Evolutionary conservation across 78 protist genomes (phyloP), one percentile per base, ranked within the genome.

Genomic region (Dictyostelium firmibasis): DNA sequence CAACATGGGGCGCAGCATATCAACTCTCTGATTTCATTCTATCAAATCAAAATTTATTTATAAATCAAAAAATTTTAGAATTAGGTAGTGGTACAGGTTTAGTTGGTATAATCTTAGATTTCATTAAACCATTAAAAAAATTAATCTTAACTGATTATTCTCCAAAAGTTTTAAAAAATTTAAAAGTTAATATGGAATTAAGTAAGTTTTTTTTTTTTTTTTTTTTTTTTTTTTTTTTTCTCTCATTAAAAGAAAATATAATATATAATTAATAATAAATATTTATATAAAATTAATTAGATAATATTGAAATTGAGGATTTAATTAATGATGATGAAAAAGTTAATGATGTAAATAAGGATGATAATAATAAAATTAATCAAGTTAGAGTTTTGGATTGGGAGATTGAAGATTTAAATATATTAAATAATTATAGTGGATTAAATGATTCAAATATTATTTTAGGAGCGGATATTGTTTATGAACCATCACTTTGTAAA

Each of bases 1-100:
- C 94, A 13, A 89, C 87, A 29, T 89, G 94, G 94, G 94, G 94
- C 14, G 94, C 94, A 25, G 78, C 94, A 4, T 89, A 89, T 81
- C 53, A 29, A 20, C 36, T 89, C 4, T 78, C 94, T 11, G 94
- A 89, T 69, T 89, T 69, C 33, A 81, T 89, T 3, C 38, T 89
- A 14, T 35, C 72, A 4, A 89, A 89, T 31, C 38, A 81, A 81
- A 9, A 41, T 9, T 14, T 89, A 8, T 89, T 89, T 23, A 8
- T 64, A 1, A 27, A 81, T 43, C 47, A 89, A 77, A 43, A 27
- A 9, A 60, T 89, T 18, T 50, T 89, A 7, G 94, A 89, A 57
- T 38, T 89, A 3, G 94, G 94, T 10, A 81, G 85, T 69, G 94
- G 94, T 11, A 81, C 87, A 1, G 94, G 94, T 50, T 36, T 89